Evolutionary conservation across 2,329 filamentous ascomycete genomes (phyloP), one percentile per base, ranked within the genome.

Genomic region (Penicillium glabrum): DNA sequence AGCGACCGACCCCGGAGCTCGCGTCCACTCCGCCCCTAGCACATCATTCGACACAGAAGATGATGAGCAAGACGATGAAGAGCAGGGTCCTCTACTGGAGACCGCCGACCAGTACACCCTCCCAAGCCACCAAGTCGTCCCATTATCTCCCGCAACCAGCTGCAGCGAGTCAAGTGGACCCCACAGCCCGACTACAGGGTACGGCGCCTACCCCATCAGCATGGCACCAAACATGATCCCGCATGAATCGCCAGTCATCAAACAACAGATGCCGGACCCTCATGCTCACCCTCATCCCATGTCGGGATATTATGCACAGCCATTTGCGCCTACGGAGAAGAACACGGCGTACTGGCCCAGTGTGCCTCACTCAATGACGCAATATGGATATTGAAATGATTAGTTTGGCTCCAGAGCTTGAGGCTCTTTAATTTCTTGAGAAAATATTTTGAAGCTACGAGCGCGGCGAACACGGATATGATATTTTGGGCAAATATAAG

Each of bases 141-240:
- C 64, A 0, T 41, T 65, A 7, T 66, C 64, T 1, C 64, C 64
- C 10, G 58, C 62, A 5, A 59, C 62, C n/a, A 66, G 27, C 27
- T 29, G 9, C 27, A 29, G 64, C 37, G 59, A 59, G 21, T 66
- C 62, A 10, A 66, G 64, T 52, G 63, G 61, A 2, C 60, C 64
- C 9, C 39, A 23, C 16, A 65, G 63, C 37, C 63, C 64, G 10
- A 53, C 54, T 3, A 54, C 56, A 1, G 56, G 47, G 3, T 65
- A 55, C 39, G 53, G 58, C n/a, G 21, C 57, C 11, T 64, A 62
- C 10, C 54, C 53, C 1, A 23, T 61, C 26, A 11, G 27, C 3
- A 57, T 65, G 54, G 35, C 53, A 4, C 51, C 53, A 1, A 31
- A 46, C 5, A 46, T 57, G n/a, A 21, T 65, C n/a, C 51, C 58